These are phyloP conservation scores for Trifolium repens DNA, from an alignment of 306 rosid species.

Conservation along the genomic window DNA sequence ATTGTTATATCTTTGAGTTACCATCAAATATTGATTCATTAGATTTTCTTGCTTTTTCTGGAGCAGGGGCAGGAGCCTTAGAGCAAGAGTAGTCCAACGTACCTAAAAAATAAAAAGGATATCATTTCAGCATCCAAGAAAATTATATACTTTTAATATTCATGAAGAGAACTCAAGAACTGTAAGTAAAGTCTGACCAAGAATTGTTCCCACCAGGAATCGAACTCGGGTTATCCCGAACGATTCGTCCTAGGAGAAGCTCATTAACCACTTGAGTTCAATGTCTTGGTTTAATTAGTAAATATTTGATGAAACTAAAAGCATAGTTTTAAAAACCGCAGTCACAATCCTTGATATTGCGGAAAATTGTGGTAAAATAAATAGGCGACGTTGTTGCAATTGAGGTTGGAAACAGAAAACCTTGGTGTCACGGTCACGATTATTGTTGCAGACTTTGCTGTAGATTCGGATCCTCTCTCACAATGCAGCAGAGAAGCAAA, in stretches of 20 bases:
- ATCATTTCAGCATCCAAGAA: slow-evolving; percentile 42
- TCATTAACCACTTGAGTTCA: background rate
- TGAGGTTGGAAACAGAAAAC: background rate
- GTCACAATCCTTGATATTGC: background rate
- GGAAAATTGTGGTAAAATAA: background rate
- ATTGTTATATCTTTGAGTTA: slow-evolving; percentile 41
- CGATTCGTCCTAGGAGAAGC: too few relatives aligned
- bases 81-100: slow-evolving; percentile 62
- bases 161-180: too few relatives aligned
- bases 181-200: too few relatives aligned
- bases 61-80: slow-evolving; percentile 57
- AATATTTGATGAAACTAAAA: slow-evolving; percentile 13
- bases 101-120: slow-evolving; percentile 53
- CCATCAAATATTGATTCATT: slow-evolving; percentile 64
- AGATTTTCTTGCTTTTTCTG: slow-evolving; percentile 50
- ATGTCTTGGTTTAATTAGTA: background rate
- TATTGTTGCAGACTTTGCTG: background rate
- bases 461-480: too few relatives aligned
- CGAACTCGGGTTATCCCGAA: too few relatives aligned
- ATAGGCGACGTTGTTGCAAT: background rate
- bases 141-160: background rate
- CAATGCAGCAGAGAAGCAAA: too few relatives aligned
- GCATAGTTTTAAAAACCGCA: background rate
- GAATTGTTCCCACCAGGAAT: too few relatives aligned
- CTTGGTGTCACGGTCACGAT: background rate